Base-by-base conservation (phyloP, 257 asterid species). In the Dorcoceras hygrometricum region DNA sequence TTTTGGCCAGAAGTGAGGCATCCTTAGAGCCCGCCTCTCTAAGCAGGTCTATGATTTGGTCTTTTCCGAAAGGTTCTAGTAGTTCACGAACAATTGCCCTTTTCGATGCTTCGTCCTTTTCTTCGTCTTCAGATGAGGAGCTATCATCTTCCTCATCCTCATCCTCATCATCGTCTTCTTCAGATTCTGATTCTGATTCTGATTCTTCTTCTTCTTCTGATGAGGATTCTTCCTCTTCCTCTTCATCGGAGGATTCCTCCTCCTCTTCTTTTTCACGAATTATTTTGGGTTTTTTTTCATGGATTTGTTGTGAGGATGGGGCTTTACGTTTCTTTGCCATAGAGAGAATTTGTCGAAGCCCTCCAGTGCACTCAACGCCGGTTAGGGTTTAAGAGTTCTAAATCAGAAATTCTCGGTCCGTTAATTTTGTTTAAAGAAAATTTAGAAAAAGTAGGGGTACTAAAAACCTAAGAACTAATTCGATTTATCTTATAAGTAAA, bases 61-160 rank as follows among this genome's bases (percentile, higher is more conserved):
- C 75, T 79, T 86, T 90, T 0, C 72, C 78, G 60, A 88, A 83
- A 25, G 95, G 97, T 43, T 83, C 89, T 24, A 90, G 71, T 55
- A 90, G 75, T 18, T 81, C 79, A 31, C 80, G 79, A 24, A 84
- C 61, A 51, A 48, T 64, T 29, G 69, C 75, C 65, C 72, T 69
- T 72, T 77, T 83, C 0, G 88, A 76, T 24, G 79, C 70, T 57
- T 75, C 86, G 67, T 80, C 88, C 14, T 62, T 50, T 55, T 73
- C 72, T 67, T 70, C 81, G 10, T 72, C 86, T n/a, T 76, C 87
- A 0, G 59, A 63, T 10, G 77, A 71, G 19, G 80, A 74, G 53
- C 2, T 16, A 4, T 46, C 53, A 8, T 16, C 22, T 50, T 74
- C 69, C 34, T 77, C 81, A 27, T 74, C 69, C 34, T 77, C 81